These are phyloP conservation scores for Amanita bisporigera DNA, from an alignment of 1,284 basidiomycete genomes.

Conservation along the genomic window DNA sequence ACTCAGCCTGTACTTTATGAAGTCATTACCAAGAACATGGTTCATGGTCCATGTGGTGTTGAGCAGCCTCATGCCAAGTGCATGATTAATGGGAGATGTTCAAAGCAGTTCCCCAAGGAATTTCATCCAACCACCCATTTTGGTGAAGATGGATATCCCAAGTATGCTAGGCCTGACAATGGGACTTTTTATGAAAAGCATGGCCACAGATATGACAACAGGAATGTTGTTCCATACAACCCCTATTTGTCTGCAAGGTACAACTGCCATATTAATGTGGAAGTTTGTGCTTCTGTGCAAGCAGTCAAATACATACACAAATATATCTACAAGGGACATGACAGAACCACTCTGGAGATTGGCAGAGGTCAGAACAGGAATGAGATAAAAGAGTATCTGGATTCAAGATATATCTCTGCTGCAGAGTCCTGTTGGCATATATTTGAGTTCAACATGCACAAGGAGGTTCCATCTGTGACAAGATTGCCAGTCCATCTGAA, in stretches of 20 bases:
- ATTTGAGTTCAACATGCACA: conserved; percentile 41
- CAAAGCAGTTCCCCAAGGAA: no score
- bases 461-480: conserved; percentile 42
- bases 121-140: conserved; percentile 37
- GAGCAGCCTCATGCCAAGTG: no score
- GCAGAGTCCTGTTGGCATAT: no score
- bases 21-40: neutral
- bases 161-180: conserved; percentile 44
- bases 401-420: conserved; percentile 48
- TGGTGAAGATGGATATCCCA: conserved; percentile 47
- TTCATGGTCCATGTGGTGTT: neutral
- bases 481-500: no score
- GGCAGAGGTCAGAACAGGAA: conserved; percentile 17
- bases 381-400: conserved; percentile 45
- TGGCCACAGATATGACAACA: conserved; percentile 33
- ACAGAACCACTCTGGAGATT: conserved; percentile 44
- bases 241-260: no score
- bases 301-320: no score
- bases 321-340: no score
- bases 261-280: no score
- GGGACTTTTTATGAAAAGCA: conserved; percentile 28
- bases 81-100: no score
- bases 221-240: conserved; percentile 50
- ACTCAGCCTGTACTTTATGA: conserved; percentile 5
- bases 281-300: no score